Conservation (phyloP, 352 stramenopile species). For the Globisporangium barbulae region DNA sequence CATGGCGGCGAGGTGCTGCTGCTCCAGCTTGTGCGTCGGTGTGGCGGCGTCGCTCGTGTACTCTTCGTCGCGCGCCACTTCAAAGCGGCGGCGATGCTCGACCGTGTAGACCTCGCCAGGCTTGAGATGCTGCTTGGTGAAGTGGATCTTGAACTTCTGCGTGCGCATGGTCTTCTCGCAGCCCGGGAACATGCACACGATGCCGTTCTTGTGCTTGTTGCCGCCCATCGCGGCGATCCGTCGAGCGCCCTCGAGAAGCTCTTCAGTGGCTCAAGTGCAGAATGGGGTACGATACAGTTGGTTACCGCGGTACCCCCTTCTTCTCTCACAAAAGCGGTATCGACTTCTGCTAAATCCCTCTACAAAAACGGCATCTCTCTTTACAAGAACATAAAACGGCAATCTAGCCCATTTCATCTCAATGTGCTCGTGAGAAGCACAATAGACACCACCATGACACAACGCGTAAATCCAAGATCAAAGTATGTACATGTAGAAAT, state of each 20-base stretch:
- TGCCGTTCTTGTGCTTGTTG: constrained; percentile 90
- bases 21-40: constrained; percentile 10
- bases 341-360: not conserved
- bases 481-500: not conserved
- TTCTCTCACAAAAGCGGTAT: not conserved
- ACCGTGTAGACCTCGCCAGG: constrained; percentile 76
- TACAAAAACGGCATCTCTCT: not conserved
- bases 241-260: not conserved
- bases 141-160: constrained; percentile 87
- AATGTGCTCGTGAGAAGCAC: not conserved
- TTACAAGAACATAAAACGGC: not conserved
- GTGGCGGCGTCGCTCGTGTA: constrained; percentile 20
- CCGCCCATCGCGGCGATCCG: constrained; percentile 42
- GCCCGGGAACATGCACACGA: constrained; percentile 75
- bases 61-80: constrained; percentile 66
- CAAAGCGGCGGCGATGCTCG: constrained; percentile 71
- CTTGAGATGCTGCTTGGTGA: constrained; percentile 71
- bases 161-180: constrained; percentile 85
- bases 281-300: not conserved
- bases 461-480: not conserved
- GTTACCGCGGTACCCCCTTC: not conserved
- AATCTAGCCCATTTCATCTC: not conserved
- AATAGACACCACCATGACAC: not conserved
- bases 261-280: not conserved
- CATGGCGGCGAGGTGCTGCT: constrained; percentile 3